Evolutionary conservation across 495 filamentous ascomycete genomes (phyloP), one percentile per base, ranked within the genome.

Genomic region (Lichenothelia convexa): DNA sequence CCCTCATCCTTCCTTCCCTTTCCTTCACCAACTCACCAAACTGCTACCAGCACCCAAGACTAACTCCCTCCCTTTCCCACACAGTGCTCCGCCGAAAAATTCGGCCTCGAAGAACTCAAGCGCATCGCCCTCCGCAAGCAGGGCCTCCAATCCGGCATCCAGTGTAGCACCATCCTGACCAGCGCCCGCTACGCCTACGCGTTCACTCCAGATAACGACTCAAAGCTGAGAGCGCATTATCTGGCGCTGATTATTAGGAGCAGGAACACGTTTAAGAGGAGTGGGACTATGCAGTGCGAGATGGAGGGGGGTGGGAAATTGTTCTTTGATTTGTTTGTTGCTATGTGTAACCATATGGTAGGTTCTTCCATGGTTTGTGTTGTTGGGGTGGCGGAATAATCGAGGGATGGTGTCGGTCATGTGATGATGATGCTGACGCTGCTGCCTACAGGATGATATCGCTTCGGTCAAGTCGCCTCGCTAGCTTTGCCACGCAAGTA

Each of bases 251-350:
- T 93, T 56, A 86, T 93, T 45, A 68, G 84, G 43, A 76, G 73
- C 48, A 65, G 82, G 42, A 65, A 64, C 43, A 92, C 80, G 3
- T 93, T 93, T 63, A 93, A 89, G 66, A 63, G 80, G 24, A 91
- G 82, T 57, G 84, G 84, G 42, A 93, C 84, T n/a, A 91, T 93
- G 84, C 84, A 93, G 59, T 70, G 78, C 48, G 84, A 92, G 63
- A 93, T 93, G 84, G 77, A 82, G 54, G 66, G 66, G 45, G 84
- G 84, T 16, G 81, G 80, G 42, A 75, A 76, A 49, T 58, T 93
- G 49, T 91, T 91, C 62, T 93, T 93, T 56, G 84, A 93, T 57
- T 60, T 93, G 40, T 93, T 93, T 56, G 84, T 93, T 27, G 84
- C 84, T 3, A 70, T 93, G 59, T 84, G 78, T 56, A 93, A 93